Conservation (phyloP, 352 stramenopile species). For the Phytopythium cucurbitacearum region DNA sequence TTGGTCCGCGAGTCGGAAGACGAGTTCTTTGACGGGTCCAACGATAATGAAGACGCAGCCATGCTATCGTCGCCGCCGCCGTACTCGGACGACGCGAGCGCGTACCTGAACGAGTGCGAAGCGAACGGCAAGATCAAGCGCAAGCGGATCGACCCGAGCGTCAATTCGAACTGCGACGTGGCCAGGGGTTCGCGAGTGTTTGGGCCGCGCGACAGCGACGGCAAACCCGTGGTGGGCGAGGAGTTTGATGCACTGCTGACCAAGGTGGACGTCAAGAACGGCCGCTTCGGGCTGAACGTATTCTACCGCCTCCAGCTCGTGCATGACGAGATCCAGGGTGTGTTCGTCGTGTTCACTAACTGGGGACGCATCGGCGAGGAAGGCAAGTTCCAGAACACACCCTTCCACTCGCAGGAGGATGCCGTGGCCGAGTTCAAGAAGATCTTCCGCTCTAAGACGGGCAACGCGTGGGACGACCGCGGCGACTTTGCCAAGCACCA, state of each 20-base stretch:
- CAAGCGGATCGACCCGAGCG: slow-evolving; percentile 31
- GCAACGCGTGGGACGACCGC: slow-evolving; percentile 56
- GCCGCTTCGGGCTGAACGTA: slow-evolving; percentile 65
- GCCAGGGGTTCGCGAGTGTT: slow-evolving; percentile 45
- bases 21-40: slow-evolving; percentile 16
- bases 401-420: slow-evolving; percentile 47
- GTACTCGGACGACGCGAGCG: slow-evolving; percentile 41
- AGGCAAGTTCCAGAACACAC: slow-evolving; percentile 76
- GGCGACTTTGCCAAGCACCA: slow-evolving; percentile 52
- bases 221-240: slow-evolving; percentile 18
- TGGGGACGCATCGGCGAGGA: slow-evolving; percentile 70
- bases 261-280: slow-evolving; percentile 75
- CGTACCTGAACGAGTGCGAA: slow-evolving; percentile 52
- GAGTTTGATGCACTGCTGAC: slow-evolving; percentile 58
- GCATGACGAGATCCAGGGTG: slow-evolving; percentile 55
- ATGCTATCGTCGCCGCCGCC: slow-evolving; percentile 26
- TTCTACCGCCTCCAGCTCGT: slow-evolving; percentile 74
- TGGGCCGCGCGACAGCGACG: background rate
- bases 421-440: slow-evolving; percentile 74
- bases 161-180: slow-evolving; percentile 57
- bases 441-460: slow-evolving; percentile 72
- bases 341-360: slow-evolving; percentile 79
- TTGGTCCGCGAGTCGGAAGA: slow-evolving; percentile 17
- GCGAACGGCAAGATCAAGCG: slow-evolving; percentile 49
- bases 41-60: slow-evolving; percentile 10